These are phyloP conservation scores for Quercus variabilis DNA, from an alignment of 306 rosid species.

Conservation along the genomic window DNA sequence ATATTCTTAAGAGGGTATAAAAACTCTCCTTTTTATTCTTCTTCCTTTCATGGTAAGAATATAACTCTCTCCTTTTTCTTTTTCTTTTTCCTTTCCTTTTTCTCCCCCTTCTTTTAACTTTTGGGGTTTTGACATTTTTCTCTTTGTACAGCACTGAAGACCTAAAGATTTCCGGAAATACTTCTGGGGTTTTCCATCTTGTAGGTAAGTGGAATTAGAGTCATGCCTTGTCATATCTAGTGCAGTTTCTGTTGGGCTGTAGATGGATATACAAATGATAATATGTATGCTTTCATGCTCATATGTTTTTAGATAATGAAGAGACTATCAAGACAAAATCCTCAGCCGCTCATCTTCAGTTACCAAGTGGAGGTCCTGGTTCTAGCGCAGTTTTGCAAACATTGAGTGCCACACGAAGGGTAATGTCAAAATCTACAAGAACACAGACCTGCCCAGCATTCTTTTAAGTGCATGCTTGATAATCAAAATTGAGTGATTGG, in stretches of 20 bases:
- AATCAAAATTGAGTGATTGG: background rate
- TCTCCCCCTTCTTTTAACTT: background rate
- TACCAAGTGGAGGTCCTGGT: constrained; percentile 51
- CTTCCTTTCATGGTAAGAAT: no score
- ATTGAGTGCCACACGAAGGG: constrained; percentile 48
- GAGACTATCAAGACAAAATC: constrained; percentile 38
- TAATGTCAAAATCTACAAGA: constrained; percentile 9
- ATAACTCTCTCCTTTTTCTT: no score
- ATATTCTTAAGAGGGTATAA: background rate
- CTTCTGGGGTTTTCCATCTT: constrained; percentile 74
- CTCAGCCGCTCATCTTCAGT: constrained; percentile 39
- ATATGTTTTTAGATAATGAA: constrained; percentile 53
- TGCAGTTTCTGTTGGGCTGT: constrained; percentile 9
- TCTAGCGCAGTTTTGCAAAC: constrained; percentile 45
- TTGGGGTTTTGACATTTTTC: constrained; percentile 4
- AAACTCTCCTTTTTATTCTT: background rate
- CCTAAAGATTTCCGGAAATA: constrained; percentile 40
- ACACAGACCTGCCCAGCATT: background rate
- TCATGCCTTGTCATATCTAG: background rate
- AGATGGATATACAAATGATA: constrained; percentile 6
- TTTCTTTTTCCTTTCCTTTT: background rate
- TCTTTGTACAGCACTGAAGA: constrained; percentile 45
- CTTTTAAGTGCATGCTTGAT: constrained; percentile 1
- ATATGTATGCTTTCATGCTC: constrained; percentile 21
- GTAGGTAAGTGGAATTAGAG: constrained; percentile 47